Base-by-base conservation (phyloP, 768 basidiomycete genomes). In the Peribolospora kevripleyi region DNA sequence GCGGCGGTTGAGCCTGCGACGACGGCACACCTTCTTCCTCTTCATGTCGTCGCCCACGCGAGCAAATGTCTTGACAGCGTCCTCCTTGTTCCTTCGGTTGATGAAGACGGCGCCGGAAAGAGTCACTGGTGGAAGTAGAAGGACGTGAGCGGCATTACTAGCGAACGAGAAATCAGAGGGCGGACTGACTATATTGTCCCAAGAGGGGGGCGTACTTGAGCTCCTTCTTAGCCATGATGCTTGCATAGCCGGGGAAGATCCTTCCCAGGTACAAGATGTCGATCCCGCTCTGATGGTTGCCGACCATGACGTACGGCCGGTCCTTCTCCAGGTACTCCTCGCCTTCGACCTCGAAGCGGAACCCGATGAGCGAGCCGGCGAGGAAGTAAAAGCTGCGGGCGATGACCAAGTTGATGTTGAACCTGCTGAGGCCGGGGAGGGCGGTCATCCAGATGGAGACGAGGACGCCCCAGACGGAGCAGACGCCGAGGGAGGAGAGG, bases 221-320 rank as follows among this genome's bases (percentile, higher is more conserved):
- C 50, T 85, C 82, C 62, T 81, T 79, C 74, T 98, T 98, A 14
- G 88, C 80, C 78, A 90, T 84, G 65, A 98, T 90, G 47, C 81
- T 76, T 5, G 84, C 74, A 58, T 76, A 75, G 60, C 75, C 75
- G 9, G 86, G 91, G 70, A 93, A 82, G 60, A 86, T 72, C 61
- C 85, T 83, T 61, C 61, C 60, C 56, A 61, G 60, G 56, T 78
- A 77, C 42, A 91, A 66, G 57, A 98, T 75, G 67, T 93, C 87
- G 48, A 93, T 66, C 77, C 87, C 82, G 56, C 81, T 87, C 71
- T 97, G 91, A 66, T 97, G 91, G 65, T 95, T 97, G 9, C 75
- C 76, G 64, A 95, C 75, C 38, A 86, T 67, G 9, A 95, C 75
- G 1, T 78, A 77, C 6, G 87, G 8, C 51, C 72, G 69, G 8